Conservation (phyloP, 2,329 filamentous ascomycete species). For the Chaetomiaceae sp. region DNA sequence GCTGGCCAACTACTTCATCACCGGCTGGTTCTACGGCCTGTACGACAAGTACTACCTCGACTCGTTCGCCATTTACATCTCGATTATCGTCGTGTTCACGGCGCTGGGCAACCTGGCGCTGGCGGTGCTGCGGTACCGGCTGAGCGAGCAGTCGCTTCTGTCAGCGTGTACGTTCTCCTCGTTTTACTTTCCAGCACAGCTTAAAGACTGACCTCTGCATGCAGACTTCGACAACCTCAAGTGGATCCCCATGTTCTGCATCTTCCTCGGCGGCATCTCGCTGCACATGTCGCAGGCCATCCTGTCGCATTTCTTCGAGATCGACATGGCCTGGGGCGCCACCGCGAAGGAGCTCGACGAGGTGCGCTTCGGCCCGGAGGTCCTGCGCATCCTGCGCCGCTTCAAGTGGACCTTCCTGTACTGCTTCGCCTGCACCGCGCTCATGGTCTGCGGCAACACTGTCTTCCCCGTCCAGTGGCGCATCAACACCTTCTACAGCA, state of each 20-base stretch:
- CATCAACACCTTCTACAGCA: constrained; percentile 53
- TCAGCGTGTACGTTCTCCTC: constrained; percentile 49
- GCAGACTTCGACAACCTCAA: constrained; percentile 61
- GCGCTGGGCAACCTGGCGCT: constrained; percentile 68
- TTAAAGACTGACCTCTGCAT: constrained; percentile 15
- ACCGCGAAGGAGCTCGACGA: constrained; percentile 76
- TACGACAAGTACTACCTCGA: constrained; percentile 78
- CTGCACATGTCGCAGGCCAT: constrained; percentile 78
- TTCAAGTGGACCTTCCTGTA: constrained; percentile 54
- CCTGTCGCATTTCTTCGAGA: constrained; percentile 76
- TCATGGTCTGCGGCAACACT: constrained; percentile 46
- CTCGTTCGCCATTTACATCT: constrained; percentile 76
- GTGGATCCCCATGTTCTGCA: constrained; percentile 68
- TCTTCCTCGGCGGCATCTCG: constrained; percentile 78
- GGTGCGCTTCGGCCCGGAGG: constrained; percentile 53
- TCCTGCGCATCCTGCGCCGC: constrained; percentile 49
- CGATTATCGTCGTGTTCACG: constrained; percentile 74
- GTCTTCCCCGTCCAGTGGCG: constrained; percentile 49
- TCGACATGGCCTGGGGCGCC: constrained; percentile 82
- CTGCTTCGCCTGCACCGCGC: constrained; percentile 40
- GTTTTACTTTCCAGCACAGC: background rate
- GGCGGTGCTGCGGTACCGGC: constrained; percentile 68
- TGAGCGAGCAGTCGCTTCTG: constrained; percentile 50
- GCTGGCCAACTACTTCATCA: constrained; percentile 67
- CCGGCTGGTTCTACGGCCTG: constrained; percentile 71